phyloP scores from a whole-genome alignment of 2,329 filamentous ascomycete species.

The Fusarium fujikuroi region DNA sequence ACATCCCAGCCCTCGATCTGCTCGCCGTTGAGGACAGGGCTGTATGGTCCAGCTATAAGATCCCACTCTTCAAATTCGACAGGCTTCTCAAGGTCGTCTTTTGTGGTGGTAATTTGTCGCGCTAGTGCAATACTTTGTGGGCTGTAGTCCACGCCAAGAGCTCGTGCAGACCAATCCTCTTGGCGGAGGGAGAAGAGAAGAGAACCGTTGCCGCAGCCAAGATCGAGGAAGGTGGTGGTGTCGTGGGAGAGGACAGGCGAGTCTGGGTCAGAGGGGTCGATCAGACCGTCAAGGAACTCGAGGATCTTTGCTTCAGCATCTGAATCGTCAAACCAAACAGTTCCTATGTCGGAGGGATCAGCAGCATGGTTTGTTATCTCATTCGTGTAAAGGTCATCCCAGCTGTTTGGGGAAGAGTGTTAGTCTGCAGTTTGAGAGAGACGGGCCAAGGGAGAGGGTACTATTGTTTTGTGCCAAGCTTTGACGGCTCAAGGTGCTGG shows the following conservation, averaged over 20 bases:
- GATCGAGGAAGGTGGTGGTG: conserved; percentile 76
- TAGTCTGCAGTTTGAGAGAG: conserved; percentile 1
- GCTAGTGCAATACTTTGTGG: conserved; percentile 79
- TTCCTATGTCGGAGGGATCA: conserved; percentile 83
- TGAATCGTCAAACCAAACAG: conserved; percentile 96
- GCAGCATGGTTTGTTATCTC: conserved; percentile 77
- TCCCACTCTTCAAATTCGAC: conserved; percentile 70
- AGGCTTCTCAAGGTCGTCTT: conserved; percentile 28
- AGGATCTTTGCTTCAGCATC: conserved; percentile 86
- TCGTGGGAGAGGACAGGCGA: conserved; percentile 39
- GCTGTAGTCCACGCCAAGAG: conserved; percentile 93
- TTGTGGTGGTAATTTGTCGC: conserved; percentile 63
- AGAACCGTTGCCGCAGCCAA: conserved; percentile 94
- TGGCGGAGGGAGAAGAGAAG: conserved; percentile 84
- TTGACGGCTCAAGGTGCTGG: conserved; percentile 77
- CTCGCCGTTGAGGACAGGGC: conserved; percentile 47
- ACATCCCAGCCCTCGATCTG: conserved; percentile 78
- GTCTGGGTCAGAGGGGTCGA: conserved; percentile 42
- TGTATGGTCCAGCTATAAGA: conserved; percentile 60
- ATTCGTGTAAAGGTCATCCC: conserved; percentile 77
- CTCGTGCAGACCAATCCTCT: conserved; percentile 69
- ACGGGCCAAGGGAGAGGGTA: conserved; percentile 56
- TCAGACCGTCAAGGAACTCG: conserved; percentile 66
- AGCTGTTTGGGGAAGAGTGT: conserved; percentile 60
- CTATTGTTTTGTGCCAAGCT: conserved; percentile 92